Evolutionary conservation across 805 yeast species (phyloP).

Genomic region (Candida cerambycidarum): DNA sequence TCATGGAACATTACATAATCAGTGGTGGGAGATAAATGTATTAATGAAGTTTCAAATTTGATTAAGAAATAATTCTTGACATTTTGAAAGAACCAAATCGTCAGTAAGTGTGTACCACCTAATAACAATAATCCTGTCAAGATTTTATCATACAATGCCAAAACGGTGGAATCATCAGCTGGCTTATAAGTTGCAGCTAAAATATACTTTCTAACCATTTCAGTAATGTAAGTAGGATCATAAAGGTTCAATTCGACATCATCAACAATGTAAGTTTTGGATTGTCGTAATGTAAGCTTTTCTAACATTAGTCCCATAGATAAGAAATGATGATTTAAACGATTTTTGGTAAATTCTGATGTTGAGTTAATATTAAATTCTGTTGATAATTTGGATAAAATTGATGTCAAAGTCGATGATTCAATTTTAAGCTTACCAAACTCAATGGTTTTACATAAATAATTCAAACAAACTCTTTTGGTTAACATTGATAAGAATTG

Average conservation of each 20-base stretch:
- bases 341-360: conserved; percentile 20
- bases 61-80: conserved; percentile 29
- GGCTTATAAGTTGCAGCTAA: conserved; percentile 30
- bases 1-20: conserved; percentile 18
- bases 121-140: conserved; percentile 42
- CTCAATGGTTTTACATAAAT: conserved; percentile 16
- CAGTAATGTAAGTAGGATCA: conserved; percentile 20
- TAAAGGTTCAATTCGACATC: conserved; percentile 11
- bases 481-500: conserved; percentile 16
- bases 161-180: conserved; percentile 37
- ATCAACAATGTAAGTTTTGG: conserved; percentile 9
- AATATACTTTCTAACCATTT: conserved; percentile 40
- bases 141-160: conserved; percentile 35
- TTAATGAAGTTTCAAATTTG: conserved; percentile 22
- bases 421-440: conserved; percentile 15
- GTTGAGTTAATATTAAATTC: conserved; percentile 12
- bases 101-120: conserved; percentile 45
- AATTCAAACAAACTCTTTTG: conserved; percentile 13
- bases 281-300: conserved; percentile 14
- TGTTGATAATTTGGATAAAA: conserved; percentile 11
- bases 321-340: conserved; percentile 25
- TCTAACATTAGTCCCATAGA: conserved; percentile 24
- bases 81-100: conserved; percentile 43
- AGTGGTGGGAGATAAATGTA: conserved; percentile 21
- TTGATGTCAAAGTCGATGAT: conserved; percentile 8